Evolutionary conservation across 306 rosid genomes (phyloP), one percentile per base, ranked within the genome.

Genomic region (Psophocarpus tetragonolobus): DNA sequence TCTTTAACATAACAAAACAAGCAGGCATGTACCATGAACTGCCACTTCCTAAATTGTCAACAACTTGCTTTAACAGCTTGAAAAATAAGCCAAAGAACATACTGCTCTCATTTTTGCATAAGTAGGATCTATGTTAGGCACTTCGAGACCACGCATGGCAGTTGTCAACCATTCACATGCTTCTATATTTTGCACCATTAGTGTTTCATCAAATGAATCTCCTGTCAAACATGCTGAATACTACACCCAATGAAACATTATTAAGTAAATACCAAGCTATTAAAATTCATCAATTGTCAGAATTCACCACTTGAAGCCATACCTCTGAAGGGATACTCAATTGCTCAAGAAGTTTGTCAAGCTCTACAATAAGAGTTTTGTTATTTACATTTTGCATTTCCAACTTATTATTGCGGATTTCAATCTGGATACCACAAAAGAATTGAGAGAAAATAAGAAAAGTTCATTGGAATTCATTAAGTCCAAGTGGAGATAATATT

Each of bases 311-410:
- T 2, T 33, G 54, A 48, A 84, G 77, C 69, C 45, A 76, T 84
- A 95, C 99, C 97, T 91, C 94, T 8, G 96, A 33, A 86, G 99
- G 97, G 86, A 95, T 87, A 67, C 77, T 85, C 86, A 92, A 90
- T 62, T 86, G 87, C 86, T 84, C 83, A 48, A 92, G 85, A 84
- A 95, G 98, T 87, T 89, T 91, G 79, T 95, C 97, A 15, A 95
- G 92, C 81, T 92, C 96, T 80, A 68, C 91, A 63, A 95, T 88
- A 78, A 95, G 97, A 76, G 91, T 68, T 88, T 63, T 87, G 74
- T 88, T 91, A 76, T 95, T 95, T 76, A 92, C 92, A 65, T 93
- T 89, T 85, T 95, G 97, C 90, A 82, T 91, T 85, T 92, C 97
- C 89, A 95, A 81, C 84, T 91, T 95, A 89, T 95, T 95, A 75